phyloP scores from a whole-genome alignment of 2,329 filamentous ascomycete species.

The Fusarium tupiense region DNA sequence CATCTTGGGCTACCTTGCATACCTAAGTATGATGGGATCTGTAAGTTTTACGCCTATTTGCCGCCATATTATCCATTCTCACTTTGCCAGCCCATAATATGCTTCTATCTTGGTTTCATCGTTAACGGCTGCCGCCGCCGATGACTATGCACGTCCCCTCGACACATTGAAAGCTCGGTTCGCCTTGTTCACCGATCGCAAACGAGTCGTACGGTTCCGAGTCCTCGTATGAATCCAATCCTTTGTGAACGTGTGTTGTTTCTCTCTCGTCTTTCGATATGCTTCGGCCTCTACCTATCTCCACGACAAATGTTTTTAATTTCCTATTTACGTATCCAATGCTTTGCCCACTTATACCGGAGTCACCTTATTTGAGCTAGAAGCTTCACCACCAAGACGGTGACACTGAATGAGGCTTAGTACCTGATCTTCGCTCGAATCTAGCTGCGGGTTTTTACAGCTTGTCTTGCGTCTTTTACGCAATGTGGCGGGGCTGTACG shows the following conservation, averaged over 20 bases:
- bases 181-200: constrained; percentile 21
- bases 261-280: constrained; percentile 15
- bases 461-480: constrained; percentile 46
- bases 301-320: constrained; percentile 9
- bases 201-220: constrained; percentile 26
- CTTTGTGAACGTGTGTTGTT: neutral
- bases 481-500: constrained; percentile 37
- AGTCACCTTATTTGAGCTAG: constrained; percentile 32
- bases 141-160: constrained; percentile 19
- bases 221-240: neutral
- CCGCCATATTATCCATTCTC: constrained; percentile 14
- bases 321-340: constrained; percentile 21
- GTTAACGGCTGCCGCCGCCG: constrained; percentile 18
- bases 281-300: constrained; percentile 22
- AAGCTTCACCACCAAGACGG: constrained; percentile 31
- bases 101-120: neutral
- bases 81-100: neutral
- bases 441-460: constrained; percentile 35
- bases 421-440: constrained; percentile 33
- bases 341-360: constrained; percentile 32
- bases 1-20: neutral
- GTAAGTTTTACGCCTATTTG: constrained; percentile 4
- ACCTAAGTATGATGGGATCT: constrained; percentile 18
- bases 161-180: constrained; percentile 21
- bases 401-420: constrained; percentile 29